phyloP scores from a whole-genome alignment of 2,329 filamentous ascomycete species.

The Boeremia lycopersici region DNA sequence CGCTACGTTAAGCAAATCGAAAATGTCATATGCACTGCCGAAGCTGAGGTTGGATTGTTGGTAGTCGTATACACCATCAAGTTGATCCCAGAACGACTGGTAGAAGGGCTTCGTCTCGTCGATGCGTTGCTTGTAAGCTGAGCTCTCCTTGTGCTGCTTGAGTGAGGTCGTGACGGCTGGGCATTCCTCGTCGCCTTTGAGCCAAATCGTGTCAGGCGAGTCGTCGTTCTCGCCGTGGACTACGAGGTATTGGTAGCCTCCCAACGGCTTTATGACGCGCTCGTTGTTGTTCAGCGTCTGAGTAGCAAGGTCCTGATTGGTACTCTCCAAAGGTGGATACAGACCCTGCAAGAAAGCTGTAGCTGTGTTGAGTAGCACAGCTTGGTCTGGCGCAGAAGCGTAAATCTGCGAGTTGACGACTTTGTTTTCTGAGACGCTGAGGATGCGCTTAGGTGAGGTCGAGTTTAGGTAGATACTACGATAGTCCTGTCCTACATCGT shows the following conservation, averaged over 20 bases:
- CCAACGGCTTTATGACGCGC: conserved; percentile 45
- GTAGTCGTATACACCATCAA: conserved; percentile 48
- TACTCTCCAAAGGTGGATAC: conserved; percentile 55
- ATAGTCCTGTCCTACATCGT: conserved; percentile 36
- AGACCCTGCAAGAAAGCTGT: conserved; percentile 64
- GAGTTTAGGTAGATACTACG: conserved; percentile 26
- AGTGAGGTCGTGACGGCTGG: conserved; percentile 18
- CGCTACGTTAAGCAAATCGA: conserved; percentile 60
- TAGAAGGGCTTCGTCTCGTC: conserved; percentile 54
- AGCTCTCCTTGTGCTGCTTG: conserved; percentile 47
- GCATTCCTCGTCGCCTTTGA: conserved; percentile 56
- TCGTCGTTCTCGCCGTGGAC: conserved; percentile 51
- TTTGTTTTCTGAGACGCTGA: conserved; percentile 51
- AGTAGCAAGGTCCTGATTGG: conserved; percentile 18
- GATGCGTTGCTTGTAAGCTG: conserved; percentile 47
- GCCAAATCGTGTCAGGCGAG: conserved; percentile 56
- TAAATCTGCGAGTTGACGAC: conserved; percentile 52
- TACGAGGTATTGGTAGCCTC: conserved; percentile 60
- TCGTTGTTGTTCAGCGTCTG: background rate
- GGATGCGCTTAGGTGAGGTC: conserved; percentile 45
- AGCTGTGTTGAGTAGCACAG: conserved; percentile 56
- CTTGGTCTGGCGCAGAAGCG: conserved; percentile 52
- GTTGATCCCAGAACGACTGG: conserved; percentile 44
- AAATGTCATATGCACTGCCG: conserved; percentile 59
- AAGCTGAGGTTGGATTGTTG: conserved; percentile 52